Conservation (phyloP, 2,329 filamentous ascomycete genomes). For the Aspergillus pseudoviridinutans region DNA sequence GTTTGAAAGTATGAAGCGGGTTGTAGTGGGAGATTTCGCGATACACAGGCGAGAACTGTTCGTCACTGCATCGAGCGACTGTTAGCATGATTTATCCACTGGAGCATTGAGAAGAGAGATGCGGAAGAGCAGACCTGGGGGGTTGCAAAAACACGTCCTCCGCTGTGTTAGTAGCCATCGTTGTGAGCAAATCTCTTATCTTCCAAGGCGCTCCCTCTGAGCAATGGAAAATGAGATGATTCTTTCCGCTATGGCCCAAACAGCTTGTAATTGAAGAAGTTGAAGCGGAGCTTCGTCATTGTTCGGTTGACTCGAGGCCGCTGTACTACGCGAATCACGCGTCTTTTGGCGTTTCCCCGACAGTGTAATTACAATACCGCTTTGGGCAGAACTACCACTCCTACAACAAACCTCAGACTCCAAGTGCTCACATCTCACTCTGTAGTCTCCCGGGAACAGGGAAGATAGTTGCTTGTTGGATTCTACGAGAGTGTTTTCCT, state of each 20-base stretch:
- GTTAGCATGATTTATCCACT: neutral
- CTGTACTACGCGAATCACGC: conserved; percentile 18
- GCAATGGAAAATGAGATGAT: neutral
- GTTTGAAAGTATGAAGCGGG: conserved; percentile 68
- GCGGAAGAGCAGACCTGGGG: conserved; percentile 22
- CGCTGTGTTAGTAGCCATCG: conserved; percentile 14
- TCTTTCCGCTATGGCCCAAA: neutral
- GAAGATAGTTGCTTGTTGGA: neutral
- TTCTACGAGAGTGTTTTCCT: neutral
- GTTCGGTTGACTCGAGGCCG: neutral
- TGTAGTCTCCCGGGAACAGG: neutral
- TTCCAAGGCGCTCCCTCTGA: neutral
- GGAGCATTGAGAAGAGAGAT: neutral
- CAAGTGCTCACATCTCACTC: neutral
- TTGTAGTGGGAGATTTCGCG: conserved; percentile 64
- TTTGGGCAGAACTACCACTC: conserved; percentile 10
- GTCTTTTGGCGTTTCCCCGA: conserved; percentile 22
- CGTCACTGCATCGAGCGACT: conserved; percentile 21
- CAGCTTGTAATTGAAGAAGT: neutral
- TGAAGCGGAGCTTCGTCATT: neutral
- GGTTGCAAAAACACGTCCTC: conserved; percentile 25
- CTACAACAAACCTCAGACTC: neutral
- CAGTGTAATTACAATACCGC: conserved; percentile 19
- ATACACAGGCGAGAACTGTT: conserved; percentile 42
- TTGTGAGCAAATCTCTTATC: neutral